Evolutionary conservation across 768 basidiomycete genomes (phyloP).

Genomic region (Podaxis pistillaris): DNA sequence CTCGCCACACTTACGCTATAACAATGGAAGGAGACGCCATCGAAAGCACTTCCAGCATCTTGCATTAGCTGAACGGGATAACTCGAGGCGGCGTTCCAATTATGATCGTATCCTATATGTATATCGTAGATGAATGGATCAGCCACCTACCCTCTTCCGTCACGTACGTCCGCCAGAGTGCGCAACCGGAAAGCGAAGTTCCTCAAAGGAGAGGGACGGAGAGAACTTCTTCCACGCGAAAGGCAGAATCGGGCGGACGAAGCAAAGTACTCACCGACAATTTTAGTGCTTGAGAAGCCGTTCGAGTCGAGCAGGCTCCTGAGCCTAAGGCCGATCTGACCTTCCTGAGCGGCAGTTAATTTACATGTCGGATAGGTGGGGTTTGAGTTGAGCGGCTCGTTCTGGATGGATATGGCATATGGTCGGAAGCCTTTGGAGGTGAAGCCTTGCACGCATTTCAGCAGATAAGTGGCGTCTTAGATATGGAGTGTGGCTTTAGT

Average conservation of each 20-base stretch:
- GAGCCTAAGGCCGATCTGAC: constrained; percentile 50
- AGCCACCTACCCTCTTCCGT: constrained; percentile 2
- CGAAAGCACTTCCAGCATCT: constrained; percentile 49
- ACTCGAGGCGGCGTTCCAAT: constrained; percentile 59
- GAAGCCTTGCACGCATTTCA: constrained; percentile 67
- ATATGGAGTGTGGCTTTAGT: constrained; percentile 3
- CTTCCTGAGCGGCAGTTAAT: constrained; percentile 51
- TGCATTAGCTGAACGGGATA: constrained; percentile 67
- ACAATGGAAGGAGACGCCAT: constrained; percentile 71
- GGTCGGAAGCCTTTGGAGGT: constrained; percentile 50
- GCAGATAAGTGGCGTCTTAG: constrained; percentile 63
- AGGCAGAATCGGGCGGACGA: not conserved
- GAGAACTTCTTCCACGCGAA: not conserved
- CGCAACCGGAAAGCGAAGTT: not conserved
- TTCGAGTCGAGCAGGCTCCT: constrained; percentile 57
- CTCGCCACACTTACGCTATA: constrained; percentile 36
- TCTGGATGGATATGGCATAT: constrained; percentile 63
- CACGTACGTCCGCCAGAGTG: constrained; percentile 4
- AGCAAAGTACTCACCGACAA: constrained; percentile 43
- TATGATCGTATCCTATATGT: constrained; percentile 48
- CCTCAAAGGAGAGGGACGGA: not conserved
- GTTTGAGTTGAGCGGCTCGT: constrained; percentile 48
- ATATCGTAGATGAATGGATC: constrained; percentile 2
- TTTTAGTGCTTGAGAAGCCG: constrained; percentile 53
- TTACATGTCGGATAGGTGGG: constrained; percentile 61